Evolutionary conservation across 1,284 basidiomycete species (phyloP), one percentile per base, ranked within the genome.

Genomic region (Lignosus rhinocerotis): DNA sequence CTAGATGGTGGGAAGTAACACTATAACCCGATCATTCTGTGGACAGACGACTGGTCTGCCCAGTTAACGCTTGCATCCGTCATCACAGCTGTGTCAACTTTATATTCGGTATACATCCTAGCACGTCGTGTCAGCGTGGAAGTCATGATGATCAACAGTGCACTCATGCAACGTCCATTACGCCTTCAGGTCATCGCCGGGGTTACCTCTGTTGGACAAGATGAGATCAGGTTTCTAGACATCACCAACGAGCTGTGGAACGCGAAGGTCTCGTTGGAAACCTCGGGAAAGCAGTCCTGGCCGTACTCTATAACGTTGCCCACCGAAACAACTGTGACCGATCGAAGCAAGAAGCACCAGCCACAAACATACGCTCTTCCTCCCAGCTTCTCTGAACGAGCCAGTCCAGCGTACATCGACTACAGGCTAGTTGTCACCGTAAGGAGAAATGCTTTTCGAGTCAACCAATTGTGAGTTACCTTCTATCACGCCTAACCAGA

Each of bases 351-450:
- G 39, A 69, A 67, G 50, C 63, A 67, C n/a, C 61, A 64, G 42
- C 50, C 61, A 8, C 61, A 67, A 33, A 53, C 53, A 4, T 74
- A 72, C 43, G 69, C 67, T 3, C 65, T 76, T 3, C 75, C 76
- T 0, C 75, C 75, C 5, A 75, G 68, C 12, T 76, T 76, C 62
- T 70, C 72, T 19, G 76, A 77, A 61, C 68, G 74, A 14, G 75
- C 73, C 1, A 74, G 72, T 36, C 67, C 75, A 2, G 71, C 68
- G 10, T 77, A 78, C 46, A 68, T 78, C 51, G 75, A 77, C 56
- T 78, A 78, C 65, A 73, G 72, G 63, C 54, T 77, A 17, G 58
- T 69, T 9, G 72, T 73, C 19, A 75, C 72, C 7, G 68, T 77
- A n/a, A 68, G 67, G 25, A 67, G 73, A 33, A 67, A 71, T 9